These are phyloP conservation scores for Cutaneotrichosporon sp. DNA, from an alignment of 1,284 basidiomycete species.

Conservation along the genomic window DNA sequence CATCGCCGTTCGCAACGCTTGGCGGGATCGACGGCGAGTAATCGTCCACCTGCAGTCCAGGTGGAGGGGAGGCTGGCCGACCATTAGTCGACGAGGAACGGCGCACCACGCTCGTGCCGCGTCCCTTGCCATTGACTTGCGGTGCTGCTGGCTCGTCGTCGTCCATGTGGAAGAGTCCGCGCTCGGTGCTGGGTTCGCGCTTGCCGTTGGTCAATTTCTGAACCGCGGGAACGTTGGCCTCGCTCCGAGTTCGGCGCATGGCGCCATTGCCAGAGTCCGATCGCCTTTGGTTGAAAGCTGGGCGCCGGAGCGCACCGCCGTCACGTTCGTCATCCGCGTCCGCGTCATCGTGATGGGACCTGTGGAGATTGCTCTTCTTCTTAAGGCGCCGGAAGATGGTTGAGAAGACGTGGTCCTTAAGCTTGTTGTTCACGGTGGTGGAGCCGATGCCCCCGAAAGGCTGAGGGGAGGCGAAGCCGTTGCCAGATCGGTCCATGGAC, in stretches of 20 bases:
- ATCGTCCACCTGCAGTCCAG: not conserved
- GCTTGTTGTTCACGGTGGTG: slow-evolving; percentile 84
- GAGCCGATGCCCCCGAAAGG: slow-evolving; percentile 81
- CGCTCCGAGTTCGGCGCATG: slow-evolving; percentile 4
- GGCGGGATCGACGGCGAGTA: slow-evolving; percentile 32
- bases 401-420: slow-evolving; percentile 91
- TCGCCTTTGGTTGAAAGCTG: not conserved
- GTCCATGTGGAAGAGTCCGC: slow-evolving; percentile 56
- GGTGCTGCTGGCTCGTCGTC: slow-evolving; percentile 34
- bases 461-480: slow-evolving; percentile 32
- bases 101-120: not conserved
- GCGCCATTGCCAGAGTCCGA: not conserved
- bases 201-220: not conserved
- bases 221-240: not conserved
- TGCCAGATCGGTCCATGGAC: slow-evolving; percentile 5
- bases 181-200: slow-evolving; percentile 36
- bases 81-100: not conserved
- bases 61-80: not conserved
- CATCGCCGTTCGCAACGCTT: slow-evolving; percentile 25
- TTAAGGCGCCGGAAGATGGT: slow-evolving; percentile 69
- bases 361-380: slow-evolving; percentile 33
- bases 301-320: not conserved
- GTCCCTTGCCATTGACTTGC: not conserved
- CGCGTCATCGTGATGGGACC: slow-evolving; percentile 23
- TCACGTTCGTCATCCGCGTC: slow-evolving; percentile 49